These are phyloP conservation scores for Penicillium frequentans DNA, from an alignment of 2,329 filamentous ascomycete genomes.

Conservation along the genomic window DNA sequence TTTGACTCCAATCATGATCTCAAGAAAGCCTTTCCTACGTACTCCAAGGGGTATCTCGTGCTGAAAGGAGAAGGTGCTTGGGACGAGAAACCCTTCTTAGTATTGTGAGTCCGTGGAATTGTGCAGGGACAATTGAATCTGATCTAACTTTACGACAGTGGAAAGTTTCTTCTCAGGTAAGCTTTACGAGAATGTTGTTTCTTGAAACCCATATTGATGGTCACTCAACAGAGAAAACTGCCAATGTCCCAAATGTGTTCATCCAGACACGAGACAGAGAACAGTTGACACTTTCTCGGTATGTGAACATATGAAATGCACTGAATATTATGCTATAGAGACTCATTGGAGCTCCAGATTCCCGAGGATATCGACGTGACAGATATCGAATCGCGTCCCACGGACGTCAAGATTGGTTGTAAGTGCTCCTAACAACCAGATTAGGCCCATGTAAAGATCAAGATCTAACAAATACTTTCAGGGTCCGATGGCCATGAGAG, in stretches of 20 bases:
- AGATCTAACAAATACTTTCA: slow-evolving; percentile 29
- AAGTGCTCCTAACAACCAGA: slow-evolving; percentile 13
- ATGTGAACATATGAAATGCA: slow-evolving; percentile 16
- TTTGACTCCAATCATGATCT: background rate
- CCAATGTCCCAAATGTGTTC: slow-evolving; percentile 65
- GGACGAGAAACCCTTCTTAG: background rate
- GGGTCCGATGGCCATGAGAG: slow-evolving; percentile 71
- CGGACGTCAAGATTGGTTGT: slow-evolving; percentile 54
- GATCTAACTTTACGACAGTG: slow-evolving; percentile 1
- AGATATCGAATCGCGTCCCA: background rate
- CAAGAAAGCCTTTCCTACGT: background rate
- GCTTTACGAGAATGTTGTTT: background rate
- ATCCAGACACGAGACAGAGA: slow-evolving; percentile 69
- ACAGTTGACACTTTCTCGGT: slow-evolving; percentile 68
- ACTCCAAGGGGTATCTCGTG: background rate
- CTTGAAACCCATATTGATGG: background rate
- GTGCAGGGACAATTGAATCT: background rate
- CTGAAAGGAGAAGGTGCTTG: background rate
- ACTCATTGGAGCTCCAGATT: slow-evolving; percentile 40
- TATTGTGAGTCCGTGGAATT: background rate
- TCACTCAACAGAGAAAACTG: slow-evolving; percentile 65
- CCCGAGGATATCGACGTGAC: slow-evolving; percentile 49
- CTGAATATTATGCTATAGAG: background rate
- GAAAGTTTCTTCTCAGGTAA: slow-evolving; percentile 21
- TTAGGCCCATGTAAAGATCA: background rate